These are phyloP conservation scores for Fusarium cicatricum DNA, from an alignment of 2,329 filamentous ascomycete species.

Conservation along the genomic window DNA sequence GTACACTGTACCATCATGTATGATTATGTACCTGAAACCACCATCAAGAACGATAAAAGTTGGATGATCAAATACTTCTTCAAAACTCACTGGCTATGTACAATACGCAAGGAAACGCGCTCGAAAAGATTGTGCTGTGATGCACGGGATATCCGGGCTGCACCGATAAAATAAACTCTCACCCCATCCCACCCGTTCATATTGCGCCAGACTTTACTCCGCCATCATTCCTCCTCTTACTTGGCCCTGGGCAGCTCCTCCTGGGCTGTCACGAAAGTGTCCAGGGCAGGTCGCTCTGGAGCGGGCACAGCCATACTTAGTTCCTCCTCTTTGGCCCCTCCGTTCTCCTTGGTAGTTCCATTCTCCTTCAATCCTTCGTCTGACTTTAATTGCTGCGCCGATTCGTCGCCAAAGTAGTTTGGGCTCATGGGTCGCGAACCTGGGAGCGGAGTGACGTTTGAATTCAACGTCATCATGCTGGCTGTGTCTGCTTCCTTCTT, in stretches of 20 bases:
- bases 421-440: conserved; percentile 48
- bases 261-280: conserved; percentile 64
- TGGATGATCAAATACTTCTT: conserved; percentile 13
- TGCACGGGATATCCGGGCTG: conserved; percentile 24
- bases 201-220: conserved; percentile 18
- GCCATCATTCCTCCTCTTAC: conserved; percentile 16
- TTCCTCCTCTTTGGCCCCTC: conserved; percentile 9
- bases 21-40: conserved; percentile 37
- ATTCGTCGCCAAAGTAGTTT: conserved; percentile 1
- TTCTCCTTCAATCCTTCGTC: background rate
- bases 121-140: conserved; percentile 22
- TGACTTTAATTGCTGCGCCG: conserved; percentile 1
- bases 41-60: conserved; percentile 15
- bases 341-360: background rate
- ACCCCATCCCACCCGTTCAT: conserved; percentile 15
- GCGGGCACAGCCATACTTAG: background rate
- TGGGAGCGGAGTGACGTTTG: conserved; percentile 45
- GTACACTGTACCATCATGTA: conserved; percentile 44
- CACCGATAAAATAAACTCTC: conserved; percentile 22
- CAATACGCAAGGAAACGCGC: conserved; percentile 16
- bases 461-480: conserved; percentile 73
- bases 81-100: conserved; percentile 11
- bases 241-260: conserved; percentile 51
- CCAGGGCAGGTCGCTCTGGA: conserved; percentile 52
- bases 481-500: conserved; percentile 71